A percentile compares a stretch with the other conserved stretches of the same genome.
phyloP scores from a whole-genome alignment of 768 basidiomycete species.

The Tricholoma hemisulphureum region DNA sequence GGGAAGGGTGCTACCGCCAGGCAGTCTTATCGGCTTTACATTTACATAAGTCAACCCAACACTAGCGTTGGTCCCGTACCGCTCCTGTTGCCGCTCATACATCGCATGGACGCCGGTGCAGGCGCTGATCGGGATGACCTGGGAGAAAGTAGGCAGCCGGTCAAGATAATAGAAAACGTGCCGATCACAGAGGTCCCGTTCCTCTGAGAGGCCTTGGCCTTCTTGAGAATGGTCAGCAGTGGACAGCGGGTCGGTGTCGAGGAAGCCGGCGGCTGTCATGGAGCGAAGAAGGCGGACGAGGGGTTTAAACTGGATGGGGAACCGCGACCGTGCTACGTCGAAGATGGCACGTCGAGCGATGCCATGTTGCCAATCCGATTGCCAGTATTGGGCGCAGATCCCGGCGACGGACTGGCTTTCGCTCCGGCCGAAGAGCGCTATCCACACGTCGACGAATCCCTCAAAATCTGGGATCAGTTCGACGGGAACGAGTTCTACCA shows the following conservation, averaged over 20 bases:
- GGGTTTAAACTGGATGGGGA: conserved; percentile 74
- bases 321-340: conserved; percentile 78
- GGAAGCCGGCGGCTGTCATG: conserved; percentile 74
- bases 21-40: conserved; percentile 63
- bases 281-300: conserved; percentile 72
- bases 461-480: conserved; percentile 79
- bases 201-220: conserved; percentile 38
- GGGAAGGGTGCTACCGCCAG: conserved; percentile 73
- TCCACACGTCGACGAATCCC: conserved; percentile 71
- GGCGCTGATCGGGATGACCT: conserved; percentile 60
- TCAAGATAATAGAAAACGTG: conserved; percentile 78
- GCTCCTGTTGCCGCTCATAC: conserved; percentile 66
- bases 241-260: conserved; percentile 68
- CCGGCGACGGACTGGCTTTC: conserved; percentile 61
- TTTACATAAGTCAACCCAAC: conserved; percentile 63
- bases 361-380: conserved; percentile 66
- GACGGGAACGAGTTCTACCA: conserved; percentile 71
- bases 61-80: conserved; percentile 50
- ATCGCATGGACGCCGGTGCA: conserved; percentile 68
- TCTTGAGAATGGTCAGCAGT: conserved; percentile 47
- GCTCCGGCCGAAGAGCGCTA: conserved; percentile 75
- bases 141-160: conserved; percentile 69
- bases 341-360: conserved; percentile 75
- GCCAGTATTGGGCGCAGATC: conserved; percentile 83
- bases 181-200: conserved; percentile 58